Evolutionary conservation across 2,329 filamentous ascomycete genomes (phyloP).

Genomic region (Penicillium sclerotiorum): DNA sequence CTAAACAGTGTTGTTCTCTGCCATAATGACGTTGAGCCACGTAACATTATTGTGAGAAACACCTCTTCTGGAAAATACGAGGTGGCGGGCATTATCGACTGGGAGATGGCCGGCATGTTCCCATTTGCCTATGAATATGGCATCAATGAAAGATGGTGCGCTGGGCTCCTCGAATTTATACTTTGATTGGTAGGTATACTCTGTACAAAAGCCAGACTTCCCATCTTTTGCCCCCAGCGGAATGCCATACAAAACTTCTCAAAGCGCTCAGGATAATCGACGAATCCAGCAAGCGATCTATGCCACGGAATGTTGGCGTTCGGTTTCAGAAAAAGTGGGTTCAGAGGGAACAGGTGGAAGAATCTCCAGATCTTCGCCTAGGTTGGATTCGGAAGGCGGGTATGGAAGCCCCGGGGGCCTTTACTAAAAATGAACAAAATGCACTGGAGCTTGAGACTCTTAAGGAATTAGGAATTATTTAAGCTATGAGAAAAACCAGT

Average conservation of each 20-base stretch:
- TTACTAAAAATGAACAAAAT: background rate
- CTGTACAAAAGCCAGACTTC: constrained; percentile 3
- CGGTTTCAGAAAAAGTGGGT: constrained; percentile 4
- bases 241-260: constrained; percentile 8
- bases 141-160: background rate
- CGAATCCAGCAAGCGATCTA: constrained; percentile 1
- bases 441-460: background rate
- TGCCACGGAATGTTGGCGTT: background rate
- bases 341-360: constrained; percentile 6
- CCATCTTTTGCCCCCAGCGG: constrained; percentile 2
- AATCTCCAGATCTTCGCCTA: constrained; percentile 3
- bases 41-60: constrained; percentile 4
- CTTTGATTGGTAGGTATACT: constrained; percentile 3
- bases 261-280: constrained; percentile 5
- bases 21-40: constrained; percentile 6
- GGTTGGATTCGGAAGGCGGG: constrained; percentile 1
- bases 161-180: background rate
- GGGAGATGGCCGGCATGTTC: constrained; percentile 3
- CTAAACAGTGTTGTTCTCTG: constrained; percentile 1
- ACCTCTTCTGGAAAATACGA: constrained; percentile 1
- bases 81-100: constrained; percentile 4
- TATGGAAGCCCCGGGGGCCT: background rate
- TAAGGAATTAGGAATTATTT: background rate
- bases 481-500: background rate
- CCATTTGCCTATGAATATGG: constrained; percentile 6